Base-by-base conservation (phyloP, 2,329 filamentous ascomycete species). In the Alternaria triticina region DNA sequence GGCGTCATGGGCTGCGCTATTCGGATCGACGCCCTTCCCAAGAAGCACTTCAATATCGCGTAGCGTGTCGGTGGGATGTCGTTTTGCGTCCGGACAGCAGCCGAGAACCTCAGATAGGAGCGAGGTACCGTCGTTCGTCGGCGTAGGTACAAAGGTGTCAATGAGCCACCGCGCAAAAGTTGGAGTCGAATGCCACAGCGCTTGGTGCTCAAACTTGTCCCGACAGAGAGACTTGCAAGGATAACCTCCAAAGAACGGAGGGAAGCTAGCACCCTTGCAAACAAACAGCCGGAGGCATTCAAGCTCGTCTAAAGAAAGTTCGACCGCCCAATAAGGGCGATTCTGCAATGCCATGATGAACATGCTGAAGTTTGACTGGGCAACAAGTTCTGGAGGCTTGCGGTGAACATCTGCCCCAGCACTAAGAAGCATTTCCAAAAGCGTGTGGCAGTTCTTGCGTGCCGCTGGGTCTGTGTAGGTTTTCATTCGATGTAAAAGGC, bases 161-260 rank as follows among this genome's bases (percentile, higher is more conserved):
- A 79, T 54, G 4, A 77, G 33, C 20, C 72, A 63, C 10, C 71
- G 70, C 4, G 74, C 71, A 17, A 72, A 28, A 13, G 40, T 56
- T 9, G 75, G 74, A 8, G 74, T 72, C 0, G 74, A 71, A 61
- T 79, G 77, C 76, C 76, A 79, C 7, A 79, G 54, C 0, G 70
- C 57, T 47, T 79, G 77, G 44, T 79, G 77, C 45, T 70, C 60
- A 36, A 79, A 78, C 0, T 70, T 76, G 4, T 67, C 57, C 22
- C 67, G 61, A 2, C 62, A 54, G 2, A 49, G 22, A 4, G 73
- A 62, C 6, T 60, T 58, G 46, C 77, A 79, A 22, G 72, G 67
- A 33, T 68, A 72, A 7, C 71, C 67, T 7, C 56, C 57, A 40
- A 79, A 78, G 0, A 52, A 28, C 0, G 62, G 57, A 12, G 71